Conservation (phyloP, 352 stramenopile species). For the Phytophthora megakarya region DNA sequence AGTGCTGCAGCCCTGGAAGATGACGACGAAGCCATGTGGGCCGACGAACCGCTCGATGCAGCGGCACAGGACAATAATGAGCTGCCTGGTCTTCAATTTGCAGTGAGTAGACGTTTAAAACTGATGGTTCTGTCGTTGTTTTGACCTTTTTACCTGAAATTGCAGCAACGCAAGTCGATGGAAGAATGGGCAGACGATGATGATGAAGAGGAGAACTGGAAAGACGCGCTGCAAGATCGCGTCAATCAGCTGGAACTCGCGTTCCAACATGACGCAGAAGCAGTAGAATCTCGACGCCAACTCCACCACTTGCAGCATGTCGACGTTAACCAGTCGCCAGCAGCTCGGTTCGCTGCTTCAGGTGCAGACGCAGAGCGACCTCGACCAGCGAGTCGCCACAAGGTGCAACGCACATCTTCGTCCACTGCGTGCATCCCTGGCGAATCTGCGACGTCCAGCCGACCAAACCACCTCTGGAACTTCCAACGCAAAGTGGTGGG, state of each 20-base stretch:
- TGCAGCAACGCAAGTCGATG: constrained; percentile 60
- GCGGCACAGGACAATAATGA: constrained; percentile 22
- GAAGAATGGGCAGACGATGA: constrained; percentile 80
- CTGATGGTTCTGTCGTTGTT: not conserved
- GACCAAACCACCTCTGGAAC: constrained; percentile 21
- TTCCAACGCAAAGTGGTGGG: constrained; percentile 28
- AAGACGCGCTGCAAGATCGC: constrained; percentile 75
- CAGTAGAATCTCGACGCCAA: constrained; percentile 18
- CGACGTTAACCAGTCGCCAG: constrained; percentile 27
- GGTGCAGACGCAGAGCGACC: constrained; percentile 7
- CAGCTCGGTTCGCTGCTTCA: constrained; percentile 13
- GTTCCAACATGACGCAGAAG: constrained; percentile 40
- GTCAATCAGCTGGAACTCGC: constrained; percentile 78
- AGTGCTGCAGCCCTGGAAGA: constrained; percentile 27
- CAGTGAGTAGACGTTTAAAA: constrained; percentile 21
- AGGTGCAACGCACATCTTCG: constrained; percentile 52
- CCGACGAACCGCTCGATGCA: constrained; percentile 41
- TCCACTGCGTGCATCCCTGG: constrained; percentile 39
- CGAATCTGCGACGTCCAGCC: constrained; percentile 16
- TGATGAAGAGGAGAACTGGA: constrained; percentile 82
- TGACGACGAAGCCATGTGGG: constrained; percentile 57
- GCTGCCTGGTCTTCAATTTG: constrained; percentile 31
- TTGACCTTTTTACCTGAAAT: constrained; percentile 13
- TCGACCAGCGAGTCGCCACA: constrained; percentile 33
- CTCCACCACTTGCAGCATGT: constrained; percentile 11